Base-by-base conservation (phyloP, 2,329 filamentous ascomycete species). In the Amauroascus verrucosus region DNA sequence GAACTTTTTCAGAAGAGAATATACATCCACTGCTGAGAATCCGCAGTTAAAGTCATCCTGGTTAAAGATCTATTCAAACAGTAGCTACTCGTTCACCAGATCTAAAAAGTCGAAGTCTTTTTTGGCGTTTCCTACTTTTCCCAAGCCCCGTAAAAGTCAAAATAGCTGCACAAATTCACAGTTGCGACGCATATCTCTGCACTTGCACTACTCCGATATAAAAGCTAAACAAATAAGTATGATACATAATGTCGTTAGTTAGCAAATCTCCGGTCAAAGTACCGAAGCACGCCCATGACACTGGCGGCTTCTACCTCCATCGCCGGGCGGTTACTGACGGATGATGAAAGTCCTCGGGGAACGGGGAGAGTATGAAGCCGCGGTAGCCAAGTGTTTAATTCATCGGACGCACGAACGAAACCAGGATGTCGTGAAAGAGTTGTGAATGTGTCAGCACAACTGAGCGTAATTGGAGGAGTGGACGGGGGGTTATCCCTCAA, bases 231-330 rank as follows among this genome's bases (percentile, higher is more conserved):
- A 37, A 4, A 40, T 20, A 44, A 45, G 35, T 37, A 9, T 45
- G 43, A 26, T 51, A 51, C 40, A 51, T 51, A 38, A 44, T 26
- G 24, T 50, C 48, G 11, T 51, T 44, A 51, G 44, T 70, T 68
- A 35, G 69, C 68, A 53, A 90, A 90, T 51, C 86, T 74, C 48
- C 87, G 77, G 62, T 90, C 86, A 69, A 90, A 90, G 58, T 86
- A 83, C 67, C 86, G 86, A 56, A 90, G 70, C n/a, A 89, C 86
- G 40, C 84, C 84, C 86, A 90, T 89, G 52, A 90, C 88, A 66
- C 85, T 89, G 0, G 86, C 86, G 6, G 86, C 85, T 69, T 90
- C 86, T 14, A 90, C 85, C 65, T 90, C 86, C 61, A 89, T 82
- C 1, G 85, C 82, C 40, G 77, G 77, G 48, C 70, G 70, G 54